phyloP scores from a whole-genome alignment of 345 rosid species.

The Mallotus nudiflorus region DNA sequence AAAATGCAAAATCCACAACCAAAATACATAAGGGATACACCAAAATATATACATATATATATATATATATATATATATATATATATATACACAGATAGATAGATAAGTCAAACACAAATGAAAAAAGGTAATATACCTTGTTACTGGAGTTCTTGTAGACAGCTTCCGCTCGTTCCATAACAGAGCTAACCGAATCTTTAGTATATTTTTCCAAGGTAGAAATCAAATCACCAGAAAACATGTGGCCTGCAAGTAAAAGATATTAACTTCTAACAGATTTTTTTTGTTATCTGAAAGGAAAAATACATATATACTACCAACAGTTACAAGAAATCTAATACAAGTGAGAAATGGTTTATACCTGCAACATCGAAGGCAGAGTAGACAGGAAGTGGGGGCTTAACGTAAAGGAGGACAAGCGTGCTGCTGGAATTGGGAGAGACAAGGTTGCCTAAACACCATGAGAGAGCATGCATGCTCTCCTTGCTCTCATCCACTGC shows the following conservation, averaged over 20 bases:
- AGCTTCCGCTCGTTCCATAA: constrained; percentile 73
- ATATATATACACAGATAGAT: no score
- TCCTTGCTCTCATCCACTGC: constrained; percentile 91
- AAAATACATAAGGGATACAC: no score
- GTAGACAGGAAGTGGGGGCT: constrained; percentile 69
- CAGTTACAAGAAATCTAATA: no score
- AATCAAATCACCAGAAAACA: constrained; percentile 52
- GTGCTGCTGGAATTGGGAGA: constrained; percentile 36
- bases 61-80: no score
- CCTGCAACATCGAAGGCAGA: constrained; percentile 71
- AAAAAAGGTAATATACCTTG: constrained; percentile 17
- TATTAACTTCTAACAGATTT: no score
- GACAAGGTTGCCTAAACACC: constrained; percentile 71
- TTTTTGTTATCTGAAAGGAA: no score
- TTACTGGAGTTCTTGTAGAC: constrained; percentile 44
- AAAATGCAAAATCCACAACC: no score
- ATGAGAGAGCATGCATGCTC: constrained; percentile 89
- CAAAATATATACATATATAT: no score
- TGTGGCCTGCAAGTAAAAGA: constrained; percentile 45
- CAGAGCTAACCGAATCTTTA: constrained; percentile 50
- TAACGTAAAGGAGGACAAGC: constrained; percentile 74
- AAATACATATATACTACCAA: no score
- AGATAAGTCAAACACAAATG: neutral
- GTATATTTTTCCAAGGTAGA: constrained; percentile 54
- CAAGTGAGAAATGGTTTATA: neutral